phyloP scores from a whole-genome alignment of 495 filamentous ascomycete genomes.

The Penicillium psychrofluorescens region DNA sequence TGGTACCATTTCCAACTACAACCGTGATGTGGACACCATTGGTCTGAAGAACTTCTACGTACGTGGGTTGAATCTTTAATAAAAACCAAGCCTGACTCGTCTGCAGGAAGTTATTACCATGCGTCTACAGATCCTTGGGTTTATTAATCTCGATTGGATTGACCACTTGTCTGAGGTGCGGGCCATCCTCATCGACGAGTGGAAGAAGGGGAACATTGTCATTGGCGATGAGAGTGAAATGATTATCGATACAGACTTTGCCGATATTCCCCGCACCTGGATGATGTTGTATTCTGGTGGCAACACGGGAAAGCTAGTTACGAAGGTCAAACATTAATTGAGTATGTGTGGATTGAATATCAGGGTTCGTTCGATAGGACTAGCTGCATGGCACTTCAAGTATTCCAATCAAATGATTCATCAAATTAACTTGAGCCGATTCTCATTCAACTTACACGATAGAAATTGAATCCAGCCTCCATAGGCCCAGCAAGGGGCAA shows the following conservation, averaged over 20 bases:
- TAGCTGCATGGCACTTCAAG: too few species aligned
- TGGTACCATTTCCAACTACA: slow-evolving; percentile 47
- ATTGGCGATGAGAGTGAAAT: slow-evolving; percentile 47
- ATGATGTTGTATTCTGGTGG: slow-evolving; percentile 45
- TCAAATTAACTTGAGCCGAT: too few species aligned
- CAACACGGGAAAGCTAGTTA: slow-evolving; percentile 47
- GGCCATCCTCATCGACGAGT: slow-evolving; percentile 42
- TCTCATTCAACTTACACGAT: too few species aligned
- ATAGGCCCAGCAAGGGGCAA: too few species aligned
- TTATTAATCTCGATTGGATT: slow-evolving; percentile 52
- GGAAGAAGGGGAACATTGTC: slow-evolving; percentile 43
- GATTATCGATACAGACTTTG: slow-evolving; percentile 46
- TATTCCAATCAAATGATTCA: too few species aligned
- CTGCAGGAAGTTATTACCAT: slow-evolving; percentile 38
- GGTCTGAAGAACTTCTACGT: slow-evolving; percentile 42
- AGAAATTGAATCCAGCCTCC: too few species aligned
- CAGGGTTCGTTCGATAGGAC: too few species aligned
- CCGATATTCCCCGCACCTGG: slow-evolving; percentile 43
- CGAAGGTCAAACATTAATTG: slow-evolving; percentile 17
- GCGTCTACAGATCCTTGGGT: slow-evolving; percentile 50
- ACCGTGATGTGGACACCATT: slow-evolving; percentile 18
- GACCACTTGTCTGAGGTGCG: slow-evolving; percentile 30
- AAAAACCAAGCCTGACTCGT: neutral
- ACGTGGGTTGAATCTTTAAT: neutral
- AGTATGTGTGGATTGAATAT: too few species aligned